Conservation (phyloP, 1,284 basidiomycete species). For the Kwoniella shivajii region DNA sequence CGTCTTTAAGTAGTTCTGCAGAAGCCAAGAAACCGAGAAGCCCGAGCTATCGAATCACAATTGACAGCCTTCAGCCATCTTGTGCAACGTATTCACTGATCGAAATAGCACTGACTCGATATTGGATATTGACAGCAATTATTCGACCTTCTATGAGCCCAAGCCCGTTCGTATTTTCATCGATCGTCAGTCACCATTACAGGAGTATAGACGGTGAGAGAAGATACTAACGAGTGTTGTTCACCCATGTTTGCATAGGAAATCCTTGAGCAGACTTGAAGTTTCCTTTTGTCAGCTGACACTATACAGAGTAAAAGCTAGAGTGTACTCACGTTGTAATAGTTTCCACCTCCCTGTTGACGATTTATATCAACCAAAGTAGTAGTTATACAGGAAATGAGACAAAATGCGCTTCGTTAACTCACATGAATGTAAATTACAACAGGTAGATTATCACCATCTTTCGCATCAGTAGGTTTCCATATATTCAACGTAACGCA, state of each 20-base stretch:
- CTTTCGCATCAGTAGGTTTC: conserved; percentile 21
- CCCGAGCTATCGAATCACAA: neutral
- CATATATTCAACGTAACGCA: conserved; percentile 32
- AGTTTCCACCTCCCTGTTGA: conserved; percentile 31
- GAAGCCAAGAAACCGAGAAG: conserved; percentile 14
- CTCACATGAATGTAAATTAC: conserved; percentile 35
- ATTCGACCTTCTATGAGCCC: conserved; percentile 9
- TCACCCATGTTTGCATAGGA: conserved; percentile 18
- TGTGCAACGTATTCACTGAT: neutral
- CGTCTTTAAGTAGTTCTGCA: conserved; percentile 11
- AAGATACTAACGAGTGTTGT: conserved; percentile 11
- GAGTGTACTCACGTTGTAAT: neutral
- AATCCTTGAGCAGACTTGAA: conserved; percentile 19
- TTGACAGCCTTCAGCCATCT: neutral
- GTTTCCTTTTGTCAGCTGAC: neutral
- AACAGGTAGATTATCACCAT: conserved; percentile 34
- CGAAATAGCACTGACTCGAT: conserved; percentile 16
- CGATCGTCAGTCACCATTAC: too few species aligned
- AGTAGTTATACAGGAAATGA: neutral
- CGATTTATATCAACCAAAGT: neutral
- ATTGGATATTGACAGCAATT: conserved; percentile 24
- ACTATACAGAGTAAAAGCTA: neutral
- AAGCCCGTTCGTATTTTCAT: neutral
- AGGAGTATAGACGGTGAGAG: neutral
- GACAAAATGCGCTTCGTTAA: neutral